Base-by-base conservation (phyloP, 306 rosid species). In the Calophaca sinica region DNA sequence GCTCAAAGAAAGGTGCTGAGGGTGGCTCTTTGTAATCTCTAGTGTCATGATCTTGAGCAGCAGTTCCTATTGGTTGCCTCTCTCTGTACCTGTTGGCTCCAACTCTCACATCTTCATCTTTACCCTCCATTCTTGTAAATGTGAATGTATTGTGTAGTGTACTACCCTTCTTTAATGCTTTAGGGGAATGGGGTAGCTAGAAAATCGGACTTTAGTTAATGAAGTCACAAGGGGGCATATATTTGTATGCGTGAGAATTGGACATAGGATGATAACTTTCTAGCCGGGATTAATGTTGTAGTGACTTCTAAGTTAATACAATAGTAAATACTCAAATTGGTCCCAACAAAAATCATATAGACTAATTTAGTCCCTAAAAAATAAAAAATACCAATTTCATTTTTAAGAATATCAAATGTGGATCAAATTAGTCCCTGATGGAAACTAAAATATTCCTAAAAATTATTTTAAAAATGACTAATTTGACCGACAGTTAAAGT, bases 21-120 rank as follows among this genome's bases (percentile, higher is more conserved):
- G 88, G 88, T 39, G 86, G 84, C 63, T 85, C 86, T 41, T 65
- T 44, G 57, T 80, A 86, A 70, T 86, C 89, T 41, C 38, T 82
- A 14, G 15, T 9, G 2, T 14, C 29, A 35, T 35, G n/a, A 11
- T 70, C 79, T 35, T 74, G 86, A 15, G 82, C 83, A 3, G 80
- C 45, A 6, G 80, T 85, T 73, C 86, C 89, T 15, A 86, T 68
- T 13, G 81, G 79, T 33, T 82, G 83, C 62, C 79, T 73, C 78
- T 86, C 89, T 44, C 68, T 58, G 36, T 60, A 85, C 72, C 74
- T 75, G 33, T 76, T 85, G 6, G 86, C 86, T 72, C 86, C 89
- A 5, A 86, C 49, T 63, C 73, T 76, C 41, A 76, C 85, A 38
- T 86, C 89, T 75, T 86, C 87, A 28, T 86, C 87, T 39, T 28